Evolutionary conservation across 768 basidiomycete genomes (phyloP), one percentile per base, ranked within the genome.

Genomic region (Amanita exitialis): DNA sequence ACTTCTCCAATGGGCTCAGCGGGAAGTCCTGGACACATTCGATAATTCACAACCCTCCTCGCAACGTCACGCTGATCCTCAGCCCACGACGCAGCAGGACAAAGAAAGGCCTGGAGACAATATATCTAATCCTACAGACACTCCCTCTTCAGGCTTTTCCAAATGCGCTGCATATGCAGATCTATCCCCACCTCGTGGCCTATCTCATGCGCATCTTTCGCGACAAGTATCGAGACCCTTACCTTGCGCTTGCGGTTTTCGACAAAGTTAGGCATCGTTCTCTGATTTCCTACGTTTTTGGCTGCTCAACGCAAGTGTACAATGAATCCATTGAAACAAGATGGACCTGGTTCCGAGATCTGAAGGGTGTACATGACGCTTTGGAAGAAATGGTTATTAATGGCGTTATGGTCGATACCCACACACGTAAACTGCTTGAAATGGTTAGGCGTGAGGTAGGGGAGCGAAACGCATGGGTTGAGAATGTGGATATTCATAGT

Each of bases 251-350:
- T 15, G 74, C 83, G 16, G 75, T 95, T 21, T 97, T 96, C 69
- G 72, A 83, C 45, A 76, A 92, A 62, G 87, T 90, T 0, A 78
- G 82, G 36, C 75, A 76, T 36, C 76, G 82, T 3, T 90, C 87
- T 1, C 77, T 85, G 44, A 73, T 82, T 3, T 90, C 86, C 4
- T 97, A 90, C 64, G 84, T 94, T 27, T 83, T 84, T 58, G 94
- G 93, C 2, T 97, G 94, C 65, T 86, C 89, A 8, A 87, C 92
- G 0, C 75, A 75, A 8, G 86, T 84, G 0, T 96, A 95, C 66
- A 91, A 93, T 64, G 90, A 95, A 62, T 74, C 93, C 16, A 78
- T 97, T 23, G 72, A 79, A 59, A 90, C 87, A n/a, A 79, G 80
- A 16, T 97, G 94, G 94, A 66, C 70, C 6, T 79, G 75, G 50